Percentiles rank a stretch among this genome's conserved stretches.
Conservation (phyloP, 108 stramenopile species). For the Cyclotella kingstonii region DNA sequence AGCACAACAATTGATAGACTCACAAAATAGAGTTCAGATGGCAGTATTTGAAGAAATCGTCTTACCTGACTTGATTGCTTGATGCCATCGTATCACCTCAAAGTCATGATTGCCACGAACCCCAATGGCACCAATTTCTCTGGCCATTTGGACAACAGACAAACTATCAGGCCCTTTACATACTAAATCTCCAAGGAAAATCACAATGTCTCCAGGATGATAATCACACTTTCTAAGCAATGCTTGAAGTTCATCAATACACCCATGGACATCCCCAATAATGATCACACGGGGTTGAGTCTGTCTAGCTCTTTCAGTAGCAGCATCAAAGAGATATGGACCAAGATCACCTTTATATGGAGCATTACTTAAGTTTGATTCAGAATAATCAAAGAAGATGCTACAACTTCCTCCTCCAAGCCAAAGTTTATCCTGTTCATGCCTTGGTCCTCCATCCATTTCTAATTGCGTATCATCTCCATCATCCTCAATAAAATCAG, state of each 20-base stretch:
- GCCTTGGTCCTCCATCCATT: slow-evolving; percentile 54
- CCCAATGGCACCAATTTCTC: slow-evolving; percentile 89
- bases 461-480: slow-evolving; percentile 41
- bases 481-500: no score
- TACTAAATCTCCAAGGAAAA: slow-evolving; percentile 92
- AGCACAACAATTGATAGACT: background rate
- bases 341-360: slow-evolving; percentile 72
- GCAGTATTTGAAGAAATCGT: background rate
- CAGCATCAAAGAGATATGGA: slow-evolving; percentile 72
- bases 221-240: slow-evolving; percentile 86
- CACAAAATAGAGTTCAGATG: background rate
- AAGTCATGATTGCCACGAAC: slow-evolving; percentile 97
- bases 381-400: slow-evolving; percentile 68
- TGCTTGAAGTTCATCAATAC: slow-evolving; percentile 87
- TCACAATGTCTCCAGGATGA: slow-evolving; percentile 82
- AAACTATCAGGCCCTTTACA: slow-evolving; percentile 93
- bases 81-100: slow-evolving; percentile 87
- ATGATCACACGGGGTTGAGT: slow-evolving; percentile 79
- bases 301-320: slow-evolving; percentile 58
- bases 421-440: slow-evolving; percentile 62
- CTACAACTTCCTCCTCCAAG: slow-evolving; percentile 70
- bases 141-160: slow-evolving; percentile 86
- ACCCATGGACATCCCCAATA: slow-evolving; percentile 95
- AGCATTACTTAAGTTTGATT: slow-evolving; percentile 43
- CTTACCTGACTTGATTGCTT: slow-evolving; percentile 68